Percentiles rank a stretch among this genome's conserved stretches.
These are phyloP conservation scores for Pseudonitzschia multistriata DNA, from an alignment of 108 stramenopile genomes.

Conservation along the genomic window DNA sequence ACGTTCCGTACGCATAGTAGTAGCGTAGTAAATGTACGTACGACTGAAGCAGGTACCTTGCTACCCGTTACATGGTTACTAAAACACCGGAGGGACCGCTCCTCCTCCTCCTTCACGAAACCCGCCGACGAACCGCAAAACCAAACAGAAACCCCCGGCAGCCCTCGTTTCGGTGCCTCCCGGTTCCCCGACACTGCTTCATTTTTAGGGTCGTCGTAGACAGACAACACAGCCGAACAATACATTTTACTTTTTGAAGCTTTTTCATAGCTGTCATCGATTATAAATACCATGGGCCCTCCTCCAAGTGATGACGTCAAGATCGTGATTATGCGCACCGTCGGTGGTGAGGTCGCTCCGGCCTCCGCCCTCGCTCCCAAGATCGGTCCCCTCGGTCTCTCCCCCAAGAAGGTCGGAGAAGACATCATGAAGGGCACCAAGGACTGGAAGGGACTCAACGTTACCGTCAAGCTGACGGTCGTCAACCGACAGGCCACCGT, in stretches of 20 bases:
- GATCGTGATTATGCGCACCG: slow-evolving; percentile 98
- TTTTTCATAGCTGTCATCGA: slow-evolving; percentile 75
- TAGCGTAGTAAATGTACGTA: too few relatives aligned
- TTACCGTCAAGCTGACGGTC: slow-evolving; percentile 99
- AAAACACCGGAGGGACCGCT: background rate
- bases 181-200: background rate
- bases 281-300: slow-evolving; percentile 97
- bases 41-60: background rate
- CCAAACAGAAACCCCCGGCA: too few relatives aligned
- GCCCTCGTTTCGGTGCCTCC: background rate
- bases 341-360: slow-evolving; percentile 98
- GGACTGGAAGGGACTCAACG: slow-evolving; percentile 99
- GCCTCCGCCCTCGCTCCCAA: slow-evolving; percentile 99
- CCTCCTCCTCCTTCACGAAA: slow-evolving; percentile 30
- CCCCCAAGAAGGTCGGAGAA: slow-evolving; percentile 99
- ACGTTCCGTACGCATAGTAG: too few relatives aligned
- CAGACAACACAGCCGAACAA: background rate
- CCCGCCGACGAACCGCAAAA: slow-evolving; percentile 18
- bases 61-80: background rate
- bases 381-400: slow-evolving; percentile 99
- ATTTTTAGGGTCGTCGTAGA: slow-evolving; percentile 23
- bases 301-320: slow-evolving; percentile 93
- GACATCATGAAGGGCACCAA: slow-evolving; percentile 99
- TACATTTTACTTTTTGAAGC: slow-evolving; percentile 15
- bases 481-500: slow-evolving; percentile 99